Base-by-base conservation (phyloP, 2,329 filamentous ascomycete species). In the Fusarium fracticaudum region DNA sequence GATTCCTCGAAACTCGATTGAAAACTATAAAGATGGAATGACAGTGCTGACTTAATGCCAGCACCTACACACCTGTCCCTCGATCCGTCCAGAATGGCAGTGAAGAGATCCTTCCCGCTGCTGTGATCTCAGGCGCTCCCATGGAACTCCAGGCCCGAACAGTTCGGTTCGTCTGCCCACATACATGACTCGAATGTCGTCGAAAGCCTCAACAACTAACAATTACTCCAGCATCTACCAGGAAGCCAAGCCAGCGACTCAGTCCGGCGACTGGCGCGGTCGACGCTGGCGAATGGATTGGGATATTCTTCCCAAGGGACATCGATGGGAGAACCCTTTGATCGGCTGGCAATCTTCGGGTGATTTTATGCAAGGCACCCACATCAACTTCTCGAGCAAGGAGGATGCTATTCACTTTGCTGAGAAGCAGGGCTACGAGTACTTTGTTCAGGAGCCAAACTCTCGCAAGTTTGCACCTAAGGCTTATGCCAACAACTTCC, bases 281-380 rank as follows among this genome's bases (percentile, higher is more conserved):
- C 91, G 93, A 81, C 90, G 93, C 80, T 99, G 96, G 96, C 92
- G 95, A 58, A 97, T 99, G 95, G 96, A 99, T 83, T 99, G 96
- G 96, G 96, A 99, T 82, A 91, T 97, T 55, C 88, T 98, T 38
- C 85, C 88, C 78, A 98, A 97, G 86, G 96, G 96, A 71, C 94
- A 98, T 85, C 91, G 96, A 78, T 99, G 96, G 97, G 96, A 99
- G 87, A 99, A 99, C 85, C 94, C 93, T 53, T 85, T 99, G 82
- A 99, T 99, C 91, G 96, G 96, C 70, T 99, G 97, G 97, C 95
- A 98, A 83, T 98, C 96, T 31, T 97, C 95, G 24, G 96, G 89
- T 64, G 96, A 99, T 84, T 91, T 91, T 81, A 96, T 99, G 94
- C 95, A 99, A 84, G 96, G 95, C 80, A 97, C 95, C 55, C 90